Evolutionary conservation across 2,329 filamentous ascomycete species (phyloP), one percentile per base, ranked within the genome.

Genomic region (Ceratocystis eucalypticola): DNA sequence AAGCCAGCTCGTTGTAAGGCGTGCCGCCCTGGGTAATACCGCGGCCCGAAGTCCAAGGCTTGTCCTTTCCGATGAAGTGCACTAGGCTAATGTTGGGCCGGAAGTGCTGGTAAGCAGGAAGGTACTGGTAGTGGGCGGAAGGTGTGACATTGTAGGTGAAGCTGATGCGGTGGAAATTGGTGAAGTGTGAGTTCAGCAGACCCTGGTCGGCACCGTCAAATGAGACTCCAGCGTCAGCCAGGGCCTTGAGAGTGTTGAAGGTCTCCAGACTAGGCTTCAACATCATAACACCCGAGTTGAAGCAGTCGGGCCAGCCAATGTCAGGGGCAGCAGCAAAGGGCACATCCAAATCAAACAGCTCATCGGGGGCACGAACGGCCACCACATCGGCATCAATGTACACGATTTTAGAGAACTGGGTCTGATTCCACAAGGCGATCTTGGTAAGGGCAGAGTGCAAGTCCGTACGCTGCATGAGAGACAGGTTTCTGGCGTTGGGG

Each of bases 131-230:
- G 75, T 96, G 91, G 28, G 88, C 92, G 69, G 90, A 96, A 0
- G 94, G 94, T 0, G 94, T 99, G 75, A 94, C 94, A 75, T 99
- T 99, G 80, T 97, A 99, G 63, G 87, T 88, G 77, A 99, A 99
- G 76, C 89, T 92, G 73, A 99, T 77, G 70, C 92, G 86, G 76
- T 96, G 87, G 83, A 87, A 96, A 74, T 87, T 80, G 76, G 88
- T 83, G 77, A 94, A 99, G 77, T 97, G 88, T 82, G 95, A 92
- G 75, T 99, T 99, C 71, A 99, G 78, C 64, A 99, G 79, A 66
- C 94, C 94, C 77, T 99, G 94, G 74, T 99, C 94, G 46, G 94
- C 94, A 62, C 94, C 94, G 74, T 99, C 94, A 73, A 99, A 99
- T 70, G 92, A 96, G 74, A 93, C 89, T 30, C 92, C 92, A 66